A percentile compares a stretch with the other conserved stretches of the same genome.
phyloP scores from a whole-genome alignment of 2,329 filamentous ascomycete genomes.

The Fusarium lyarnte region DNA sequence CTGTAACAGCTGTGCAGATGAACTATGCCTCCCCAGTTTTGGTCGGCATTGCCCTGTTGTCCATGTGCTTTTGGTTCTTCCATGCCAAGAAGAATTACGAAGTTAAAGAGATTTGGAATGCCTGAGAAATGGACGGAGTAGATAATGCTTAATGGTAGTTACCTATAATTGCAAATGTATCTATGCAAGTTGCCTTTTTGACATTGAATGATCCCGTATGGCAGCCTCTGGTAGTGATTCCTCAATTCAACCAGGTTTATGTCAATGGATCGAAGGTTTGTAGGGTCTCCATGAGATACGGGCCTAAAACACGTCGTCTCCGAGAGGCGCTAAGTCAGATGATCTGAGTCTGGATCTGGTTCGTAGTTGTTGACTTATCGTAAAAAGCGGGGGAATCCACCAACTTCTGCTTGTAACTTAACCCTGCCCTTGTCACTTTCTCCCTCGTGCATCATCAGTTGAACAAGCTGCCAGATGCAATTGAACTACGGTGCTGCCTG shows the following conservation, averaged over 20 bases:
- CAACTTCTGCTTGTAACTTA: too few relatives aligned
- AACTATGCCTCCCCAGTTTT: constrained; percentile 3
- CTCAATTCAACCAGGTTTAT: background rate
- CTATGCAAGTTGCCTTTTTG: too few relatives aligned
- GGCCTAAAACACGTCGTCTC: too few relatives aligned
- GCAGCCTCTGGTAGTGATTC: background rate
- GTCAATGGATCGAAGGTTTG: background rate
- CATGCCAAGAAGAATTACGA: background rate
- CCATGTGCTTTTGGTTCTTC: background rate
- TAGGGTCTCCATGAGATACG: too few relatives aligned
- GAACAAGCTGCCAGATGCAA: too few relatives aligned
- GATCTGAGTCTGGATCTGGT: background rate
- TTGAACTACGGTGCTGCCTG: background rate
- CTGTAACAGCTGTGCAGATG: background rate
- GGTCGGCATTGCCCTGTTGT: background rate
- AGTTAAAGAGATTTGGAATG: background rate
- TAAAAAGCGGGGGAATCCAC: background rate
- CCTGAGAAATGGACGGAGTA: background rate
- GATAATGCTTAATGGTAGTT: too few relatives aligned
- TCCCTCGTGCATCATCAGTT: background rate
- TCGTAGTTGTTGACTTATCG: background rate
- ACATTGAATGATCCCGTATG: background rate
- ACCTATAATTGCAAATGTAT: too few relatives aligned
- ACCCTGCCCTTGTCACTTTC: too few relatives aligned
- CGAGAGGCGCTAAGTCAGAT: background rate